Conservation (phyloP, 768 basidiomycete genomes). For the Mycena capillaripes region DNA sequence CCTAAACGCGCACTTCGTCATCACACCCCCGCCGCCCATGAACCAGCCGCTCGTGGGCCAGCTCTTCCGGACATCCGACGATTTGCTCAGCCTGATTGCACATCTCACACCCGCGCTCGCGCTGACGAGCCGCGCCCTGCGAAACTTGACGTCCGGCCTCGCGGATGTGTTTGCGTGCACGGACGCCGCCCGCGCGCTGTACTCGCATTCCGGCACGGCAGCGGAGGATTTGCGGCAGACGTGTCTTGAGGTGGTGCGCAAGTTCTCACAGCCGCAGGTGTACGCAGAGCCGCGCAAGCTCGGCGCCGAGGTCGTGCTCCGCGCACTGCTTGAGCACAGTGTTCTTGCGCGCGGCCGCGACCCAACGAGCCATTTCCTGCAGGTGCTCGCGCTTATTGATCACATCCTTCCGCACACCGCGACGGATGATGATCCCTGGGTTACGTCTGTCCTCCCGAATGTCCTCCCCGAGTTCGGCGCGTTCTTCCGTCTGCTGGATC, state of each 20-base stretch:
- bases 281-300: constrained; percentile 51
- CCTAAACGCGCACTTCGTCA: constrained; percentile 65
- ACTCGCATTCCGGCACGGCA: constrained; percentile 54
- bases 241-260: constrained; percentile 65
- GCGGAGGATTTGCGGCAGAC: constrained; percentile 61
- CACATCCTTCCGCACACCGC: constrained; percentile 62
- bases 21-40: constrained; percentile 52
- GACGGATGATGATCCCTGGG: constrained; percentile 61
- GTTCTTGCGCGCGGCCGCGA: constrained; percentile 58
- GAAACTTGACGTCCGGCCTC: constrained; percentile 57
- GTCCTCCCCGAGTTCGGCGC: constrained; percentile 65
- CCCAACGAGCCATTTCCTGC: constrained; percentile 68
- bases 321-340: constrained; percentile 67
- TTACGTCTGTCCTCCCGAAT: constrained; percentile 67
- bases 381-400: constrained; percentile 71
- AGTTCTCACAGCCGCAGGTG: constrained; percentile 52
- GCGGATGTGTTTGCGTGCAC: constrained; percentile 72
- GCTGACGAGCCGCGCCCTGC: constrained; percentile 65
- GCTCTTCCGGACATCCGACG: constrained; percentile 67
- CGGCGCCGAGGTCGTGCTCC: constrained; percentile 67
- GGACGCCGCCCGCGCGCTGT: constrained; percentile 57
- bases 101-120: constrained; percentile 62
- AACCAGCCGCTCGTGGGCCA: constrained; percentile 63
- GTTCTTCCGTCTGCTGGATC: constrained; percentile 72
- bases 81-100: constrained; percentile 65